Base-by-base conservation (phyloP, 1,139 yeast species). In the Yamadazyma jaroonii region DNA sequence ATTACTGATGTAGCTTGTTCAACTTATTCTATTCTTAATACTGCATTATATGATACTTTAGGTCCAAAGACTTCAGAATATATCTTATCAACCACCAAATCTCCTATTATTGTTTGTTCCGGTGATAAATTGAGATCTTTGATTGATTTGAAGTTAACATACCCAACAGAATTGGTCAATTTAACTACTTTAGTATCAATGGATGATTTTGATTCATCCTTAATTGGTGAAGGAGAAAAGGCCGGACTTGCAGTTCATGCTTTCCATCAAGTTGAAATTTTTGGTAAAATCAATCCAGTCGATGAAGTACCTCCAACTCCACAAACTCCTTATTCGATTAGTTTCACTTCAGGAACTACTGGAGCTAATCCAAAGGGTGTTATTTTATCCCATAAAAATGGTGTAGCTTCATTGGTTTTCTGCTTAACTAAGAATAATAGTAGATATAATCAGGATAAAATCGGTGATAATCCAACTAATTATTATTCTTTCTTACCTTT, bases 281-380 rank as follows among this genome's bases (percentile, higher is more conserved):
- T 81, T 26, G 94, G 92, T 20, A 60, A 59, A 33, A 52, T 71
- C 23, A 67, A 67, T 48, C 75, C 76, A 4, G 53, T 65, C 7
- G 64, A 69, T 1, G 67, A 68, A 35, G 57, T 62, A 27, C 74
- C 77, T 6, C 85, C 89, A 11, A 57, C 52, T 0, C 74, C 81
- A 1, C 73, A 77, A 6, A 72, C 81, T 26, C 45, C 72, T 12
- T 77, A 79, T 48, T 81, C 90, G 35, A 79, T 85, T 44, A 79
- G 84, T 31, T 85, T 84, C 59, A 85, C 95, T 10, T 81, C 89
- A 6, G 90, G 90, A 25, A 81, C 90, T 17, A 82, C 90, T 3
- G 89, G 89, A 12, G 46, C 69, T 9, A 57, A 67, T 39, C 90
- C 90, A 12, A 84, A 84, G 57, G 90, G 90, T 33, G 90, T 81